A percentile compares a stretch with the other conserved stretches of the same genome.
Conservation (phyloP, 345 rosid genomes). For the Linum lewisii region DNA sequence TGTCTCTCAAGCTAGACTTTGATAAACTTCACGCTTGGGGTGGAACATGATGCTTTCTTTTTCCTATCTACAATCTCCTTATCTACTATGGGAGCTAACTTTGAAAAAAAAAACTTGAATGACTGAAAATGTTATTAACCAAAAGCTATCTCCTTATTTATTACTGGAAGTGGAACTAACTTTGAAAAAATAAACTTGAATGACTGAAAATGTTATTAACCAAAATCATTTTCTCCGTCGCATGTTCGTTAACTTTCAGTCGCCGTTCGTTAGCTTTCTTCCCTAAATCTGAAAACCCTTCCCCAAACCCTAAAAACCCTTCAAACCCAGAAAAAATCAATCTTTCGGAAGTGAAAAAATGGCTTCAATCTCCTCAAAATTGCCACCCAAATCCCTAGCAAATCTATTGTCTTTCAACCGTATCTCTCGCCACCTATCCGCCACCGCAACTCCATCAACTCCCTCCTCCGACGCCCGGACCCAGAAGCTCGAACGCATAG, state of each 20-base stretch:
- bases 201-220: no score
- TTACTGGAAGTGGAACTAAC: no score
- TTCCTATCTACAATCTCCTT: no score
- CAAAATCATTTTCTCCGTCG: no score
- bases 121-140: no score
- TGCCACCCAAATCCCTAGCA: constrained; percentile 19
- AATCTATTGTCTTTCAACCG: constrained; percentile 13
- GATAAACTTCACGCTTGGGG: no score
- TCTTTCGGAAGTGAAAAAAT: background rate
- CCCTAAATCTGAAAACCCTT: background rate
- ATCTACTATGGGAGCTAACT: no score
- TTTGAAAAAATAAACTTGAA: no score
- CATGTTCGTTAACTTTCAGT: background rate
- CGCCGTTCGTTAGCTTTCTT: background rate
- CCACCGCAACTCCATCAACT: constrained; percentile 21
- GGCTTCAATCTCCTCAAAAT: constrained; percentile 10
- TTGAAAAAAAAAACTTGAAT: no score
- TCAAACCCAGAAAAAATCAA: background rate
- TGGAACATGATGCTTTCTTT: no score
- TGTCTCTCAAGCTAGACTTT: no score
- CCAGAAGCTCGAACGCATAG: constrained; percentile 77
- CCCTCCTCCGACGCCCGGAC: constrained; percentile 29
- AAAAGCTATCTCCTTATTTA: no score
- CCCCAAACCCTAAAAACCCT: background rate
- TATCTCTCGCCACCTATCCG: constrained; percentile 13